Conservation (phyloP, 176 grass and related monocot genomes). For the Cenchrus americanus region DNA sequence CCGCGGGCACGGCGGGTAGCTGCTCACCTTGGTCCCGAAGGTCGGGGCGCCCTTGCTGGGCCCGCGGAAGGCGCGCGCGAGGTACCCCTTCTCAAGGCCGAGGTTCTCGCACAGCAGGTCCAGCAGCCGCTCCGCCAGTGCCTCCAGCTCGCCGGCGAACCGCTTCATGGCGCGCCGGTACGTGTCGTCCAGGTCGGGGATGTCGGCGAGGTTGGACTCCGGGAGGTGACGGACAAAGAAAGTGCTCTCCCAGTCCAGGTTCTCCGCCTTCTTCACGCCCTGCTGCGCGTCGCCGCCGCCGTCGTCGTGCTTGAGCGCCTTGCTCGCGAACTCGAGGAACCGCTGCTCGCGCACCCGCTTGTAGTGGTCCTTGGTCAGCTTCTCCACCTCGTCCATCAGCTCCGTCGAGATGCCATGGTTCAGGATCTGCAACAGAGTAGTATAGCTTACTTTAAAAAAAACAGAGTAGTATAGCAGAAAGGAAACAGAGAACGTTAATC, state of each 20-base stretch:
- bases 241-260: constrained; percentile 82
- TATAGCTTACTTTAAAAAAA: too few species aligned
- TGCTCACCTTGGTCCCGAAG: constrained; percentile 89
- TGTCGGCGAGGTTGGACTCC: constrained; percentile 53
- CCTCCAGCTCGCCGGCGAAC: constrained; percentile 71
- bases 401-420: constrained; percentile 83
- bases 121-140: constrained; percentile 63
- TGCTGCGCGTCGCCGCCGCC: neutral
- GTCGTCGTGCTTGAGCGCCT: constrained; percentile 40
- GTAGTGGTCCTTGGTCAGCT: constrained; percentile 88
- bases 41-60: constrained; percentile 47
- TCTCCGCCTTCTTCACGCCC: constrained; percentile 24
- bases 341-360: constrained; percentile 58
- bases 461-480: neutral
- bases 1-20: constrained; percentile 82
- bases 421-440: constrained; percentile 41
- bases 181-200: constrained; percentile 51
- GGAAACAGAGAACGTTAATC: neutral
- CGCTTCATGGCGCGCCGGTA: constrained; percentile 68
- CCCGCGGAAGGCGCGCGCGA: constrained; percentile 58
- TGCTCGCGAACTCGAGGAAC: constrained; percentile 83
- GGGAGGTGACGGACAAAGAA: constrained; percentile 86
- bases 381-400: constrained; percentile 70
- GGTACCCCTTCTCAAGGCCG: constrained; percentile 62
- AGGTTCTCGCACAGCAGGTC: constrained; percentile 78